Conservation (phyloP, 495 filamentous ascomycete species). For the Penicillium taxi region DNA sequence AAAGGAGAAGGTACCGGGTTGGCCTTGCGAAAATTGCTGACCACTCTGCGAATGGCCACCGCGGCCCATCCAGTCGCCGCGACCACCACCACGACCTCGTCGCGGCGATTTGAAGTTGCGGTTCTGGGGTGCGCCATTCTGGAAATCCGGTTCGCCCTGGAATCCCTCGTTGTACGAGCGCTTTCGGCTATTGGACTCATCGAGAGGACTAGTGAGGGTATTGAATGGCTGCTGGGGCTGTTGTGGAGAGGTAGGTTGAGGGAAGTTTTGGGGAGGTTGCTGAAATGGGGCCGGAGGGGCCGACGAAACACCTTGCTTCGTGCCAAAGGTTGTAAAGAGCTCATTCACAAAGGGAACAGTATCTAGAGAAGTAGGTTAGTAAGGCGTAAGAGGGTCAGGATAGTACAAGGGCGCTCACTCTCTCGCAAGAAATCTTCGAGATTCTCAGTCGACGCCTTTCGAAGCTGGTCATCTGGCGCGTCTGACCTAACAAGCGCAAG, state of each 20-base stretch:
- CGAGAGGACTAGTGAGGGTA: constrained; percentile 28
- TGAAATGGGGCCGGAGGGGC: constrained; percentile 35
- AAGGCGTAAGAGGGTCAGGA: neutral
- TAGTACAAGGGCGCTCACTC: constrained; percentile 31
- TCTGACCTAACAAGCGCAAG: constrained; percentile 81
- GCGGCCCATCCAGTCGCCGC: constrained; percentile 41
- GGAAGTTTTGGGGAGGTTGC: constrained; percentile 43
- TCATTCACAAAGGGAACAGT: constrained; percentile 74
- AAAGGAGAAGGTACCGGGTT: constrained; percentile 35
- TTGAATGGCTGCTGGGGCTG: constrained; percentile 23
- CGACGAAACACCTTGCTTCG: constrained; percentile 37
- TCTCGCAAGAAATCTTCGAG: constrained; percentile 85
- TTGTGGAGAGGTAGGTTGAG: constrained; percentile 23
- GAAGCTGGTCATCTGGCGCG: constrained; percentile 63
- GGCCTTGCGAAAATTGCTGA: constrained; percentile 18
- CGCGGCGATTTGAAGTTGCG: constrained; percentile 67
- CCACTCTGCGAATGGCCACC: constrained; percentile 15
- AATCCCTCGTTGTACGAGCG: constrained; percentile 52
- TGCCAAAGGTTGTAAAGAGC: constrained; percentile 61
- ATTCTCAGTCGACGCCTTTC: constrained; percentile 64
- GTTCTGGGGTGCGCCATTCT: constrained; percentile 36
- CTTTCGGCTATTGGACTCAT: constrained; percentile 38
- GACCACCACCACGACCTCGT: constrained; percentile 52
- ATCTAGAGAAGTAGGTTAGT: constrained; percentile 40
- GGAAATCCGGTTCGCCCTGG: constrained; percentile 42